Base-by-base conservation (phyloP, 768 basidiomycete species). In the Plicaturopsis crispa region DNA sequence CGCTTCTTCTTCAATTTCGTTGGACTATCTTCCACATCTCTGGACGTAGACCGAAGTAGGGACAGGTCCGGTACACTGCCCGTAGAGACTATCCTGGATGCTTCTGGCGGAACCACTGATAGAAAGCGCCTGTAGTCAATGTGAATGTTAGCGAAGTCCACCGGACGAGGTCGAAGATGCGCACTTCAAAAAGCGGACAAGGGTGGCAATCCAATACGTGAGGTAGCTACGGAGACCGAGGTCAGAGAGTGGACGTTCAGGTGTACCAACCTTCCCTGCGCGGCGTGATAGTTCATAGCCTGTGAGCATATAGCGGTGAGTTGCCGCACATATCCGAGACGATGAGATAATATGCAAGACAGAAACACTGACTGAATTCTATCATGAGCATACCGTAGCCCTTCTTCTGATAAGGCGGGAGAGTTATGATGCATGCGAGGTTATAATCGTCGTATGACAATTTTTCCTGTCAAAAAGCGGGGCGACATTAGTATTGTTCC, bases 361-460 rank as follows among this genome's bases (percentile, higher is more conserved):
- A 32, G 10, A 19, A 31, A 30, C n/a, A 63, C 89, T 31, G 54
- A 94, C 94, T 98, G 68, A 98, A 96, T 64, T 99, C 94, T 46
- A 98, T 97, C 72, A 99, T 73, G 18, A 98, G 79, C 72, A 88
- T 90, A 2, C 94, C 96, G 50, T 84, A 96, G 5, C 91, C 87
- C 49, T 81, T 75, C 41, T 79, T 72, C 52, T 97, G 94, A 52
- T 82, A 90, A 13, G 92, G 96, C 2, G 96, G 96, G 30, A 99
- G 75, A 5, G 86, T 88, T 48, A 98, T 81, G 50, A 99, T 99
- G 58, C 90, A 93, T 3, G 94, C 94, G 6, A 99, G 73, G 53
- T 99, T 99, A 63, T 93, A 96, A 49, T 94, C 88, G 49, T 99
- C 96, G 46, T 91, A 94, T 1, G 93, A 94, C 22, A 84, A 56